Conservation (phyloP, 768 basidiomycete species). For the Exidia glandulosa region DNA sequence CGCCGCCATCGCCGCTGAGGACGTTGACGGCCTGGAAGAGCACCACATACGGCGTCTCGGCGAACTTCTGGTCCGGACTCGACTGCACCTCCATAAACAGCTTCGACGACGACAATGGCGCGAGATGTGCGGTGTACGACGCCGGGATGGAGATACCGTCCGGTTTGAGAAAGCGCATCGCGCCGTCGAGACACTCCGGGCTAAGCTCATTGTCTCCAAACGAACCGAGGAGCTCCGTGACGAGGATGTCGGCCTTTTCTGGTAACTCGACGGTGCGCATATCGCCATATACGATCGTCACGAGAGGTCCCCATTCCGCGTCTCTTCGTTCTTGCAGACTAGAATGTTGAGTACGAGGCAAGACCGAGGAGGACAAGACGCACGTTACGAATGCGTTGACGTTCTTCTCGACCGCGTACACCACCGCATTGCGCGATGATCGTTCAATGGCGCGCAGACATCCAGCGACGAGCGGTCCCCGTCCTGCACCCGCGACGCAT, state of each 20-base stretch:
- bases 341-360: background rate
- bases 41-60: conserved; percentile 96
- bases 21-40: conserved; percentile 95
- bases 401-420: conserved; percentile 95
- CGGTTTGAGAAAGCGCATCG: conserved; percentile 83
- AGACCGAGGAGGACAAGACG: conserved; percentile 19
- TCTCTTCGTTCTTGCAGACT: conserved; percentile 79
- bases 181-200: conserved; percentile 96
- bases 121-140: conserved; percentile 90
- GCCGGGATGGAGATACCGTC: conserved; percentile 92
- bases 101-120: conserved; percentile 90
- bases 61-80: conserved; percentile 43
- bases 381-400: conserved; percentile 92
- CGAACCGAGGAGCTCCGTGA: conserved; percentile 91
- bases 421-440: conserved; percentile 44
- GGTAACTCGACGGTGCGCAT: conserved; percentile 81
- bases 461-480: conserved; percentile 85
- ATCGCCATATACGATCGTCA: conserved; percentile 84
- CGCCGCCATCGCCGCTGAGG: conserved; percentile 64
- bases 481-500: conserved; percentile 89
- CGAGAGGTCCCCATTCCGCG: conserved; percentile 72
- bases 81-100: conserved; percentile 75
- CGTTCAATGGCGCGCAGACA: conserved; percentile 68
- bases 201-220: conserved; percentile 99
- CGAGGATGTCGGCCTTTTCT: conserved; percentile 82